Evolutionary conservation across 805 yeast genomes (phyloP), one percentile per base, ranked within the genome.

Genomic region (Yarrowia sp.): DNA sequence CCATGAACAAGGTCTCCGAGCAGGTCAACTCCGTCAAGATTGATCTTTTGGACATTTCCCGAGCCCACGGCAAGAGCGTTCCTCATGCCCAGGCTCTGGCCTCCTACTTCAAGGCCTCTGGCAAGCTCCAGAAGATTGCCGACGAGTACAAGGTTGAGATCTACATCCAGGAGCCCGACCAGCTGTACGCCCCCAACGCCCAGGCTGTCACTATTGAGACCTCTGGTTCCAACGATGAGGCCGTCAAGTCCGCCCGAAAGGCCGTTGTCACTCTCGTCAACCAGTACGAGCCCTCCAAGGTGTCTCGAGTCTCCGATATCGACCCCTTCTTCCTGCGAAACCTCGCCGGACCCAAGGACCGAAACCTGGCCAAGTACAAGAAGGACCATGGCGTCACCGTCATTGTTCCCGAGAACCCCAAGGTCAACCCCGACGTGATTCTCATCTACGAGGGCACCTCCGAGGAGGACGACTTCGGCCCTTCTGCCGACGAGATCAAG

Each of bases 21-120:
- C 79, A 84, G 45, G 83, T 95, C 38, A 79, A 85, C 55, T 80
- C 83, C 65, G 85, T 81, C 73, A 78, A 81, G 65, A 84, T 87
- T 44, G 91, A 86, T 68, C 77, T 85, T 39, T 80, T 95, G 72
- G 96, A 92, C 71, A 86, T 95, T 75, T 86, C 96, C 10, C 87
- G 84, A 75, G 96, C 98, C 35, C 98, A 95, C 74, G 89, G 91
- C 71, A 90, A 89, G 68, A 84, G 90, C 72, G 73, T 84, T 63
- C 74, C 78, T 15, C 98, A 95, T 71, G 97, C 96, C 9, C 84
- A 84, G 67, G 82, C 86, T 44, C 80, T 95, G 65, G 87, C 91
- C 47, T 81, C 87, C 11, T 89, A 81, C 74, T 87, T 95, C 57
- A 67, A 65, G 9, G 67, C 72, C 32, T 62, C 69, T 6, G 70